Evolutionary conservation across 2,329 filamentous ascomycete genomes (phyloP).

Genomic region (Ilyonectria mors-panacis): DNA sequence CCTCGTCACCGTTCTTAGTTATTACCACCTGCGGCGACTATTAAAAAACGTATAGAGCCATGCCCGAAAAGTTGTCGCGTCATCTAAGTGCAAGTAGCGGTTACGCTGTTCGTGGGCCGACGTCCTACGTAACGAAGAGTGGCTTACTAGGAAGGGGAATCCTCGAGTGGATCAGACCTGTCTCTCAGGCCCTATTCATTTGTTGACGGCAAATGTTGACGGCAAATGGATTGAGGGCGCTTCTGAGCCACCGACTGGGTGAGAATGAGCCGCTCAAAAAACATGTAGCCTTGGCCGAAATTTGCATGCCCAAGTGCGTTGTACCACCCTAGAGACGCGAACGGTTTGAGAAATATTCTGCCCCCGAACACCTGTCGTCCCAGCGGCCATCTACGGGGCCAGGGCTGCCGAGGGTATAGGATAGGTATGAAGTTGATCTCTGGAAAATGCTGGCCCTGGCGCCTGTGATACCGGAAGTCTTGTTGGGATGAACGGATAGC

Average conservation of each 20-base stretch:
- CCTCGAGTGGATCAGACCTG: constrained; percentile 41
- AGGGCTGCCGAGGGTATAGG: not conserved
- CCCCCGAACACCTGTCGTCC: not conserved
- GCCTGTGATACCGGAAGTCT: constrained; percentile 6
- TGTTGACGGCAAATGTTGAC: constrained; percentile 24
- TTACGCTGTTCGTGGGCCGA: constrained; percentile 12
- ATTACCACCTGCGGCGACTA: constrained; percentile 2
- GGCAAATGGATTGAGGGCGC: constrained; percentile 22
- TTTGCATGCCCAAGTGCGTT: not conserved
- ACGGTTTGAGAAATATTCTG: not conserved
- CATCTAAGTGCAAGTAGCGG: not conserved
- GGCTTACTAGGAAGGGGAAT: constrained; percentile 42
- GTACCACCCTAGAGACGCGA: not conserved
- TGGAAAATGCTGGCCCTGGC: not conserved
- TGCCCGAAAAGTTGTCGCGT: not conserved
- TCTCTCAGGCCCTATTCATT: constrained; percentile 26
- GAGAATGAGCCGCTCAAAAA: constrained; percentile 3
- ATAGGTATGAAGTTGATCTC: not conserved
- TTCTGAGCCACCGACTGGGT: constrained; percentile 1
- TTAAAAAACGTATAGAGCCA: not conserved
- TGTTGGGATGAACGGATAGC: constrained; percentile 18
- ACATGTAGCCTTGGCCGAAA: constrained; percentile 7
- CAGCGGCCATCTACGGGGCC: not conserved
- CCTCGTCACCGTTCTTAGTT: constrained; percentile 19
- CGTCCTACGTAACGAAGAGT: constrained; percentile 21